Percentiles rank a stretch among this genome's conserved stretches.
Evolutionary conservation across 768 basidiomycete genomes (phyloP).

Genomic region (Lactarius psammicola): DNA sequence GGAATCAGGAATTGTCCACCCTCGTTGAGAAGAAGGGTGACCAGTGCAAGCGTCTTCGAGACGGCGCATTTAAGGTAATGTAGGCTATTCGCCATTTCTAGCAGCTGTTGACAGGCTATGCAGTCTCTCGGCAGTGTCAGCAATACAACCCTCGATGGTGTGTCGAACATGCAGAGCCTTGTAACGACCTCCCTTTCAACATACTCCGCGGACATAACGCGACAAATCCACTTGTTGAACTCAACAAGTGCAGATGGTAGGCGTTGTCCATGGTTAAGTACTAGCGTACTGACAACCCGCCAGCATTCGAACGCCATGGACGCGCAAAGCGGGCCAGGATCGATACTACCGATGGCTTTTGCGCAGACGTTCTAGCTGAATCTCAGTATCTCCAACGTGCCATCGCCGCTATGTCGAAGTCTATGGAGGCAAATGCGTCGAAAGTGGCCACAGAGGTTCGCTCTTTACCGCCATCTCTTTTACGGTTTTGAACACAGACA

Average conservation of each 20-base stretch:
- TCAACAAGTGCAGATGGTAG: slow-evolving; percentile 47
- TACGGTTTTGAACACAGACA: slow-evolving; percentile 11
- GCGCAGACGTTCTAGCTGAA: slow-evolving; percentile 50
- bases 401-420: slow-evolving; percentile 49
- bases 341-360: slow-evolving; percentile 54
- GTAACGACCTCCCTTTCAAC: slow-evolving; percentile 47
- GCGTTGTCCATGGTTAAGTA: slow-evolving; percentile 23
- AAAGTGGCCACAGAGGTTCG: slow-evolving; percentile 55
- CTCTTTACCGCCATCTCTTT: slow-evolving; percentile 11
- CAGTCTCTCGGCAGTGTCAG: slow-evolving; percentile 46
- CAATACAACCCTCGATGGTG: slow-evolving; percentile 41
- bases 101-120: slow-evolving; percentile 14
- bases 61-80: slow-evolving; percentile 58
- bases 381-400: slow-evolving; percentile 52
- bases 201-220: slow-evolving; percentile 53
- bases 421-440: slow-evolving; percentile 44
- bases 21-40: slow-evolving; percentile 46
- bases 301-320: slow-evolving; percentile 61
- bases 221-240: slow-evolving; percentile 46
- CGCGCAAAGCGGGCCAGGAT: slow-evolving; percentile 67
- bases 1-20: slow-evolving; percentile 43
- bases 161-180: slow-evolving; percentile 46
- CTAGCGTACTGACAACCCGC: neutral
- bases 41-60: slow-evolving; percentile 54
- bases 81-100: neutral